A percentile compares a stretch with the other conserved stretches of the same genome.
These are phyloP conservation scores for Dioscorea cayenensis DNA, from an alignment of 116 monocot genomes.

Conservation along the genomic window DNA sequence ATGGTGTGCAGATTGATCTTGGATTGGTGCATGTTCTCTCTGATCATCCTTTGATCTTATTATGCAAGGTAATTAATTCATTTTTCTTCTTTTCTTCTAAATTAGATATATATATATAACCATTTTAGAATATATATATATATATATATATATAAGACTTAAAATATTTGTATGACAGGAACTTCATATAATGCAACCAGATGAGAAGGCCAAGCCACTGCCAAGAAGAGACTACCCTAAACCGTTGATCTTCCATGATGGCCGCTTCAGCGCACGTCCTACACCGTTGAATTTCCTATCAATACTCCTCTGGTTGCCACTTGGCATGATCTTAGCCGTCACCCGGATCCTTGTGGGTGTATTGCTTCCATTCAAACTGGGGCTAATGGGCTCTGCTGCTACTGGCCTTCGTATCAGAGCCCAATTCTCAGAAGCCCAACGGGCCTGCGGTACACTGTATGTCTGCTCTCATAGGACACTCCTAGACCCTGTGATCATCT, in stretches of 20 bases:
- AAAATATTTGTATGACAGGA: conserved; percentile 16
- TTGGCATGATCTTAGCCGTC: conserved; percentile 17
- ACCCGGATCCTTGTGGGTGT: conserved; percentile 11
- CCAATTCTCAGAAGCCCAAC: not conserved
- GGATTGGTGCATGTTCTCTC: not conserved
- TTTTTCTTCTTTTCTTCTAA: not conserved
- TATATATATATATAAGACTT: no score
- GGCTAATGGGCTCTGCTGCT: not conserved
- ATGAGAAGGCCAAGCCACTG: conserved; percentile 5
- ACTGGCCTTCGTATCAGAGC: conserved; percentile 25
- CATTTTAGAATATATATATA: no score
- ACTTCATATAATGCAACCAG: conserved; percentile 12
- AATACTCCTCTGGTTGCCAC: conserved; percentile 25
- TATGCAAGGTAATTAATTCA: conserved; percentile 19
- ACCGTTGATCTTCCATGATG: conserved; percentile 44
- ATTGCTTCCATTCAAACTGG: conserved; percentile 18
- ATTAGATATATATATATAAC: no score
- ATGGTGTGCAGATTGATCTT: not conserved
- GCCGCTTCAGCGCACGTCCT: conserved; percentile 24
- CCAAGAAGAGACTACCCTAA: conserved; percentile 18
- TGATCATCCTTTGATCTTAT: conserved; percentile 23
- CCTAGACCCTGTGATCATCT: conserved; percentile 28
- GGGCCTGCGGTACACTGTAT: conserved; percentile 10
- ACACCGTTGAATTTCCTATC: conserved; percentile 15
- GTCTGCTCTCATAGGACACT: conserved; percentile 37